A percentile compares a stretch with the other conserved stretches of the same genome.
phyloP scores from a whole-genome alignment of 1,139 yeast genomes.

The Entelexis paramagnoliae region DNA sequence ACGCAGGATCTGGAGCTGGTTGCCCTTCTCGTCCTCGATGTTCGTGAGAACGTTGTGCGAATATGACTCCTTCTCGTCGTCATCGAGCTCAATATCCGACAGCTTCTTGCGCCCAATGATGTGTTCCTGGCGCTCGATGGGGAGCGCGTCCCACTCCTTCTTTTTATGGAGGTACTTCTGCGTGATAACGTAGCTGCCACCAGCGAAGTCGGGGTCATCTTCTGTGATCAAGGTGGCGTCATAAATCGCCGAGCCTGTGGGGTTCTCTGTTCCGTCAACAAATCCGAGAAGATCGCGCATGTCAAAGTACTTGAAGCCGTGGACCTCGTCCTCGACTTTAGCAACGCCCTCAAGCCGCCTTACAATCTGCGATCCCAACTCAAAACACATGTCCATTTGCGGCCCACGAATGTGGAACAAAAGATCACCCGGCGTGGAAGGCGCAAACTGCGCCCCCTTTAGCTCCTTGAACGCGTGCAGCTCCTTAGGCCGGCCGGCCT shows the following conservation, averaged over 20 bases:
- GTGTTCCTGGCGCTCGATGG: constrained; percentile 22
- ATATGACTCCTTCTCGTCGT: constrained; percentile 19
- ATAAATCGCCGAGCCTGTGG: constrained; percentile 15
- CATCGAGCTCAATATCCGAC: constrained; percentile 22
- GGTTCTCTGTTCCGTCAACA: constrained; percentile 25
- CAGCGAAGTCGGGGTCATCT: constrained; percentile 18
- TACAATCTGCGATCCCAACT: constrained; percentile 19
- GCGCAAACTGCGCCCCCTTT: constrained; percentile 23
- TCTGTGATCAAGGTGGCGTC: constrained; percentile 17
- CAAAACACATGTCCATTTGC: constrained; percentile 22
- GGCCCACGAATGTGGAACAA: constrained; percentile 23
- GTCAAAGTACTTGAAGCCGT: constrained; percentile 24
- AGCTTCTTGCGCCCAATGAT: constrained; percentile 24
- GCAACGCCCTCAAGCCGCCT: constrained; percentile 17
- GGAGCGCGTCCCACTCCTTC: constrained; percentile 20
- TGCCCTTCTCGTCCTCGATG: constrained; percentile 19
- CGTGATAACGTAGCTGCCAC: constrained; percentile 24
- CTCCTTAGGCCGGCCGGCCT: constrained; percentile 18
- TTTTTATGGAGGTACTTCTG: constrained; percentile 24
- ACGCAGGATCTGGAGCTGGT: constrained; percentile 21
- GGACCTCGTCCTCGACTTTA: constrained; percentile 22
- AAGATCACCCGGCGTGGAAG: constrained; percentile 24
- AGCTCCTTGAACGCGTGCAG: constrained; percentile 22
- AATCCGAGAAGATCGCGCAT: constrained; percentile 24
- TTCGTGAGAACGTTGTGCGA: constrained; percentile 20